Evolutionary conservation across 2,329 filamentous ascomycete genomes (phyloP).

Genomic region (Botrytis cinerea): DNA sequence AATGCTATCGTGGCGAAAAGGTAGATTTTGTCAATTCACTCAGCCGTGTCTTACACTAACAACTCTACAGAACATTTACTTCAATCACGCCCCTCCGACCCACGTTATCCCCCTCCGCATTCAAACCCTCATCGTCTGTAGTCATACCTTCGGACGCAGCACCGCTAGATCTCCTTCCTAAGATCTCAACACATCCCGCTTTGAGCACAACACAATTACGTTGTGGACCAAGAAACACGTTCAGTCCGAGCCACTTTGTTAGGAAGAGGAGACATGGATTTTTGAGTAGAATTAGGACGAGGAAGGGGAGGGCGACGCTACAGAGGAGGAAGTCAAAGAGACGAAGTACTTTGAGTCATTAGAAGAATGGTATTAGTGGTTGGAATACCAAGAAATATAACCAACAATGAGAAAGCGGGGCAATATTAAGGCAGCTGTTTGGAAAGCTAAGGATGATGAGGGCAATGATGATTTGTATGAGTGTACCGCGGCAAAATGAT

Average conservation of each 20-base stretch:
- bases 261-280: slow-evolving; percentile 44
- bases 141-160: slow-evolving; percentile 7
- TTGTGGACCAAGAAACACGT: slow-evolving; percentile 42
- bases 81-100: slow-evolving; percentile 38
- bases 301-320: slow-evolving; percentile 40
- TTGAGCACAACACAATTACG: slow-evolving; percentile 39
- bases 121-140: slow-evolving; percentile 24
- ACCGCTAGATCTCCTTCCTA: slow-evolving; percentile 38
- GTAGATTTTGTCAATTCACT: slow-evolving; percentile 26
- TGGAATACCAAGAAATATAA: not conserved
- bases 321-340: slow-evolving; percentile 40
- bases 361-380: not conserved
- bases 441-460: not conserved
- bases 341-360: slow-evolving; percentile 43
- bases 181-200: slow-evolving; percentile 40
- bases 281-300: slow-evolving; percentile 40
- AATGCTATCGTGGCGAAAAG: slow-evolving; percentile 29
- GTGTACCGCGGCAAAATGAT: not conserved
- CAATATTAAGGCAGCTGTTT: not conserved
- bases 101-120: slow-evolving; percentile 32
- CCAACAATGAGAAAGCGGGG: not conserved
- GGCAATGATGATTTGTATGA: not conserved
- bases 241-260: slow-evolving; percentile 43
- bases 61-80: slow-evolving; percentile 38
- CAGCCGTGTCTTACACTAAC: not conserved